Evolutionary conservation across 768 basidiomycete species (phyloP).

Genomic region (Roridomyces roridus): DNA sequence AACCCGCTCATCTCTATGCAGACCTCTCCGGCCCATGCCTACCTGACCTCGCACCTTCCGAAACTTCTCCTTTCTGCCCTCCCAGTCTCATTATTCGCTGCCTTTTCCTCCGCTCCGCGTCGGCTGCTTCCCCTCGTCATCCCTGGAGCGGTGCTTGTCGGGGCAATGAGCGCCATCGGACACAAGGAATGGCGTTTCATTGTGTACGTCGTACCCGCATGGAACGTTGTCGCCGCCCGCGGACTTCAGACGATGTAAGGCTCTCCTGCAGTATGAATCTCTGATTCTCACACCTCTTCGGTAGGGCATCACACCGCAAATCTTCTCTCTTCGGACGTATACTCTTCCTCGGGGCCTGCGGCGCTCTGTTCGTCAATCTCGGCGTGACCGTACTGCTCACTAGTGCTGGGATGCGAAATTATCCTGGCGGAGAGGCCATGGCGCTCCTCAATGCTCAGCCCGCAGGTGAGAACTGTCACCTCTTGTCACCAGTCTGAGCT

Average conservation of each 20-base stretch:
- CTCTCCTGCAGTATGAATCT: no score
- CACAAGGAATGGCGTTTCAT: slow-evolving; percentile 99
- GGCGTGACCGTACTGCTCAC: slow-evolving; percentile 58
- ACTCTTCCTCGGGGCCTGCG: slow-evolving; percentile 49
- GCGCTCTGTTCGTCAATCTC: slow-evolving; percentile 60
- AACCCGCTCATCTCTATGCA: slow-evolving; percentile 30
- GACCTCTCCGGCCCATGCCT: slow-evolving; percentile 74
- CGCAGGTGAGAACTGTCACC: slow-evolving; percentile 17
- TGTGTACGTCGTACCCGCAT: slow-evolving; percentile 80
- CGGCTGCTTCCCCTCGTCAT: slow-evolving; percentile 56
- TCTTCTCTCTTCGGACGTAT: slow-evolving; percentile 52
- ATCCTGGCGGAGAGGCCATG: slow-evolving; percentile 88
- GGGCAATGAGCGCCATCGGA: slow-evolving; percentile 72
- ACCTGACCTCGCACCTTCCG: slow-evolving; percentile 73
- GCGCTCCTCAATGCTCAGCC: slow-evolving; percentile 57
- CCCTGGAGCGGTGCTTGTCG: slow-evolving; percentile 53
- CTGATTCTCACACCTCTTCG: neutral
- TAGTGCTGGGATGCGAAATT: slow-evolving; percentile 73
- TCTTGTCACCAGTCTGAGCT: neutral
- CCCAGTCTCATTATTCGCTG: slow-evolving; percentile 66
- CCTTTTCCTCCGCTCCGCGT: slow-evolving; percentile 52
- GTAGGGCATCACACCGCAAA: slow-evolving; percentile 57
- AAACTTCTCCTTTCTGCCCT: slow-evolving; percentile 74
- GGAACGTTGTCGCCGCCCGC: slow-evolving; percentile 82
- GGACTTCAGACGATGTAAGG: slow-evolving; percentile 71